A percentile compares a stretch with the other conserved stretches of the same genome.
Evolutionary conservation across 2,329 filamentous ascomycete species (phyloP).

Genomic region (Aplosporella prunicola): DNA sequence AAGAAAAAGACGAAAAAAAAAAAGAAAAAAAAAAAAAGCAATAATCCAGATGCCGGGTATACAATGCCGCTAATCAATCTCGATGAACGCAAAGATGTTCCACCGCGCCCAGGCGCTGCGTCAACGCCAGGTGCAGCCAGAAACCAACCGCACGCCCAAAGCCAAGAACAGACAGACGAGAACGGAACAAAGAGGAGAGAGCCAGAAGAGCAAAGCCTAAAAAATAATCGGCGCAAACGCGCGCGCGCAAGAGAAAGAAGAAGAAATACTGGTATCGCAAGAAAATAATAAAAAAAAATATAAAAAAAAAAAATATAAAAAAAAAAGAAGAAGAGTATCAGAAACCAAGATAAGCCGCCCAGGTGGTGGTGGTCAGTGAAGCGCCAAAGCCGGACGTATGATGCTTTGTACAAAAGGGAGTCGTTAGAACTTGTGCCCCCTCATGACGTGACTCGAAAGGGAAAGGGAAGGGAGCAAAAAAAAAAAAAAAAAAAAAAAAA

Average conservation of each 20-base stretch:
- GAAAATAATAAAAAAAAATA: conserved; percentile 1
- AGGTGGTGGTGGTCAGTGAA: background rate
- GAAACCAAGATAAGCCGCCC: background rate
- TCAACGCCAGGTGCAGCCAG: no score
- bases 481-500: background rate
- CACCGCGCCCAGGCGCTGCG: no score
- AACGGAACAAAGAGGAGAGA: background rate
- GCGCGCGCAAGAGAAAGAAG: background rate
- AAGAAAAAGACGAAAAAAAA: background rate
- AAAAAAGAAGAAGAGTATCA: background rate
- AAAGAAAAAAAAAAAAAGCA: background rate
- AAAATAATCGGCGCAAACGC: no score
- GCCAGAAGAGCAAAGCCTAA: background rate
- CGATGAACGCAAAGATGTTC: no score
- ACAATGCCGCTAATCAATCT: conserved; percentile 12
- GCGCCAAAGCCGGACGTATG: background rate
- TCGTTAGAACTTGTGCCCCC: conserved; percentile 1
- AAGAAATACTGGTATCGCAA: background rate
- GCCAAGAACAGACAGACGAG: background rate
- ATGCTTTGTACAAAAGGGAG: background rate
- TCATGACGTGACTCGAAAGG: conserved; percentile 1
- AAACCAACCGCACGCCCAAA: no score
- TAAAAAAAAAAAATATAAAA: background rate
- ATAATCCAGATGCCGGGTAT: conserved; percentile 9
- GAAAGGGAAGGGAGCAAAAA: background rate